A percentile compares a stretch with the other conserved stretches of the same genome.
These are phyloP conservation scores for Pseudevernia furfuracea DNA, from an alignment of 495 filamentous ascomycete species.

Conservation along the genomic window DNA sequence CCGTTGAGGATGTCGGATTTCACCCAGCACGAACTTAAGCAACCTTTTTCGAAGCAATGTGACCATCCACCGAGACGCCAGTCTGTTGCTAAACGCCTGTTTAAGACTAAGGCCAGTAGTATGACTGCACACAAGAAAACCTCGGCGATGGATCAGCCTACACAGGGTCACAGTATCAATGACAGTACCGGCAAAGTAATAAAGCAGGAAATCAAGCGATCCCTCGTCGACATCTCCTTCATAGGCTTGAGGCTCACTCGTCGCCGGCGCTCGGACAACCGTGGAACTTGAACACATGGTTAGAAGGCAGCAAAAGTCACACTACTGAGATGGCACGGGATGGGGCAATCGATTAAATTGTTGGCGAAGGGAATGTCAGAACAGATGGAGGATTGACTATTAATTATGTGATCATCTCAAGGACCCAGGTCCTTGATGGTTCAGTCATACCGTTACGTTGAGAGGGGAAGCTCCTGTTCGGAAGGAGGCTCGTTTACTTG, in stretches of 20 bases:
- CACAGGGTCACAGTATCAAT: neutral
- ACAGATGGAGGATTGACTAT: neutral
- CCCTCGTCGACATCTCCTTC: constrained; percentile 9
- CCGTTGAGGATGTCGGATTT: constrained; percentile 3
- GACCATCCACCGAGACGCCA: constrained; percentile 17
- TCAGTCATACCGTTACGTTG: neutral
- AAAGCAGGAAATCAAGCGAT: constrained; percentile 6
- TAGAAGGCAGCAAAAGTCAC: neutral
- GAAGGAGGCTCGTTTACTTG: neutral
- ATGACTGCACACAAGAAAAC: neutral
- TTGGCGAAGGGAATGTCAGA: neutral
- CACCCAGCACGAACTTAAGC: constrained; percentile 10
- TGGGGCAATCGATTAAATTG: neutral
- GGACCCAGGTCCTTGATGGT: neutral
- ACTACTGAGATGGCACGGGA: neutral
- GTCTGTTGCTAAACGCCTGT: constrained; percentile 12
- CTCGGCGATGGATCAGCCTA: neutral
- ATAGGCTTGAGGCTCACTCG: neutral
- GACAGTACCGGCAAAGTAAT: constrained; percentile 1
- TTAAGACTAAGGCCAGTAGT: constrained; percentile 3
- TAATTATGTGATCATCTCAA: neutral
- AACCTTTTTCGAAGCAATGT: constrained; percentile 19
- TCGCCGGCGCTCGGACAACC: neutral
- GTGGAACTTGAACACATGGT: neutral
- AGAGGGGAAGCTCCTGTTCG: neutral